phyloP scores from a whole-genome alignment of 2,329 filamentous ascomycete species.

The Cladosporium austrohemisphaericum region DNA sequence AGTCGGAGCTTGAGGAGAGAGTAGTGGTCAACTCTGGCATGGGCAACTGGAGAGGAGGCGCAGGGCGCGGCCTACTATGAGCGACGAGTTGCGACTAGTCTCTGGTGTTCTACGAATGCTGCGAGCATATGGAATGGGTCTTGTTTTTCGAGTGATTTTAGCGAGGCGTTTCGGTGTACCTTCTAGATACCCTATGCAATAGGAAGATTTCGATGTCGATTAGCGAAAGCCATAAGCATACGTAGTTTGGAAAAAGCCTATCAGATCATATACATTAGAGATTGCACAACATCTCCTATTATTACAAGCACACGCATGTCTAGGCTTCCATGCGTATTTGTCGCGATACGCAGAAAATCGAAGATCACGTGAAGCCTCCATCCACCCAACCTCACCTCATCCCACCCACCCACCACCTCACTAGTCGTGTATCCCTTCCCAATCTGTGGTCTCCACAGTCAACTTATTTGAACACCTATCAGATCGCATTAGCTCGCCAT shows the following conservation, averaged over 20 bases:
- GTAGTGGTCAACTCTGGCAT: conserved; percentile 59
- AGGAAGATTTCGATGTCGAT: neutral
- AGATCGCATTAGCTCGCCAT: neutral
- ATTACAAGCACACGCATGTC: too few species aligned
- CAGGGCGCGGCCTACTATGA: conserved; percentile 17
- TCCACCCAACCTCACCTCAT: conserved; percentile 15
- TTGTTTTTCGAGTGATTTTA: conserved; percentile 21
- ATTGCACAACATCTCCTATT: too few species aligned
- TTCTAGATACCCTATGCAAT: conserved; percentile 12
- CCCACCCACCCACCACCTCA: conserved; percentile 1
- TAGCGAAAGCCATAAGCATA: neutral
- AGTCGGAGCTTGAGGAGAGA: conserved; percentile 34
- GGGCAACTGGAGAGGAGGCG: conserved; percentile 52
- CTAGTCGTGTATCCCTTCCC: conserved; percentile 45
- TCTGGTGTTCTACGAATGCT: neutral
- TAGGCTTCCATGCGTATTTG: too few species aligned
- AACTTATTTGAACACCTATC: conserved; percentile 51
- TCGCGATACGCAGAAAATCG: too few species aligned
- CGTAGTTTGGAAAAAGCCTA: neutral
- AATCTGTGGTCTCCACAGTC: conserved; percentile 60
- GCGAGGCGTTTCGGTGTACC: conserved; percentile 36
- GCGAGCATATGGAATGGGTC: neutral
- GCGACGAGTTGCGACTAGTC: neutral
- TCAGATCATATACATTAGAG: too few species aligned
- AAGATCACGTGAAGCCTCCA: conserved; percentile 16